phyloP scores from a whole-genome alignment of 2,329 filamentous ascomycete species.

The Colletotrichum sublineola region DNA sequence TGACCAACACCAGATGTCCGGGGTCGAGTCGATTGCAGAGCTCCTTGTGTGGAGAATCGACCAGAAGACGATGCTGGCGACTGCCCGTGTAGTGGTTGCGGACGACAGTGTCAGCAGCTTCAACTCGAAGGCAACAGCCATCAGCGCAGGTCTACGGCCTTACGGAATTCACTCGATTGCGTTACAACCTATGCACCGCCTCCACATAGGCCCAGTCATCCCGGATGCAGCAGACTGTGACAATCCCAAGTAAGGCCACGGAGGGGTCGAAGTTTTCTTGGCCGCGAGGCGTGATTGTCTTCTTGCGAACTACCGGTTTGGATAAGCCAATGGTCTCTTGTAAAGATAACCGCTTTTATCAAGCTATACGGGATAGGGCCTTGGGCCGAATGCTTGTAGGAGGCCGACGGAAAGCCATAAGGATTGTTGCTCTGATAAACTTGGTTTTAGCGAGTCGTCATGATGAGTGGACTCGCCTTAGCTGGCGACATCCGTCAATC shows the following conservation, averaged over 20 bases:
- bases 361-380: background rate
- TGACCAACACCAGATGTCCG: constrained; percentile 66
- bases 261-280: background rate
- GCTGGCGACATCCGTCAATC: background rate
- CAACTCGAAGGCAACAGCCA: constrained; percentile 69
- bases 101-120: constrained; percentile 70
- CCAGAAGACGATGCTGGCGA: constrained; percentile 77
- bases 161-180: constrained; percentile 81
- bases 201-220: background rate
- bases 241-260: background rate
- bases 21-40: constrained; percentile 77
- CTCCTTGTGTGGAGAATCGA: constrained; percentile 81
- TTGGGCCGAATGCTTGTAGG: background rate
- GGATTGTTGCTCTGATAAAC: background rate
- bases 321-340: background rate
- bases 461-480: background rate
- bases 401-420: background rate
- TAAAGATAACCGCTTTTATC: no score
- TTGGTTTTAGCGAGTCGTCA: no score
- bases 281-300: background rate
- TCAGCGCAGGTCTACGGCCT: constrained; percentile 78
- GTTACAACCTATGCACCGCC: constrained; percentile 72
- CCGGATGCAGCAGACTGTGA: background rate
- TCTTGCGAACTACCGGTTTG: background rate
- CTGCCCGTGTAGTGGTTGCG: constrained; percentile 75